Evolutionary conservation across 306 rosid genomes (phyloP).

Genomic region (Lathyrus oleraceus): DNA sequence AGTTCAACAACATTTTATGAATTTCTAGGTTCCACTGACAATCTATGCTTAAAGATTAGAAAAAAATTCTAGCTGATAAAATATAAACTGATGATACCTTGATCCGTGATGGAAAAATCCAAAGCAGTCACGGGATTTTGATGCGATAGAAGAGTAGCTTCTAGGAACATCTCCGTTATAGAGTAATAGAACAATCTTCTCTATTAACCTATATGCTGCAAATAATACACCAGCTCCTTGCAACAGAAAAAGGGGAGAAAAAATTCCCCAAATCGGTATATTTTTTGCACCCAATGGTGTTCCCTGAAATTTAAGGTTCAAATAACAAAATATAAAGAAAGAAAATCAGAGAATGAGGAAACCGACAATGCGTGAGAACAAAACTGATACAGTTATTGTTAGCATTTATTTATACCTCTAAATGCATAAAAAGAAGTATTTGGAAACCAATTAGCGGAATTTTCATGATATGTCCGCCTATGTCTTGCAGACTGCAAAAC

Average conservation of each 20-base stretch:
- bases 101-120: constrained; percentile 81
- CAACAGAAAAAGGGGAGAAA: constrained; percentile 71
- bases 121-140: constrained; percentile 63
- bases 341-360: constrained; percentile 25
- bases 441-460: constrained; percentile 76
- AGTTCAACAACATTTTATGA: constrained; percentile 15
- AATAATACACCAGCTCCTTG: constrained; percentile 85
- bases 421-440: constrained; percentile 73
- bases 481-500: constrained; percentile 72
- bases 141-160: constrained; percentile 58
- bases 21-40: constrained; percentile 14
- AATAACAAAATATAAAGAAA: constrained; percentile 19
- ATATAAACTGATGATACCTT: constrained; percentile 47
- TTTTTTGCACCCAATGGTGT: constrained; percentile 51
- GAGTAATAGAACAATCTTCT: constrained; percentile 64
- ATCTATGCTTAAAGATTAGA: constrained; percentile 11
- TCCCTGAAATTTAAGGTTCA: constrained; percentile 53
- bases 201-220: constrained; percentile 70
- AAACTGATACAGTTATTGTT: neutral
- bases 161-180: constrained; percentile 48
- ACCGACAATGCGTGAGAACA: constrained; percentile 15
- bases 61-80: constrained; percentile 5
- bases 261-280: constrained; percentile 53
- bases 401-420: constrained; percentile 58
- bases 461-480: constrained; percentile 93